Percentiles rank a stretch among this genome's conserved stretches.
phyloP scores from a whole-genome alignment of 257 asterid genomes.

The Solanum dulcamara region DNA sequence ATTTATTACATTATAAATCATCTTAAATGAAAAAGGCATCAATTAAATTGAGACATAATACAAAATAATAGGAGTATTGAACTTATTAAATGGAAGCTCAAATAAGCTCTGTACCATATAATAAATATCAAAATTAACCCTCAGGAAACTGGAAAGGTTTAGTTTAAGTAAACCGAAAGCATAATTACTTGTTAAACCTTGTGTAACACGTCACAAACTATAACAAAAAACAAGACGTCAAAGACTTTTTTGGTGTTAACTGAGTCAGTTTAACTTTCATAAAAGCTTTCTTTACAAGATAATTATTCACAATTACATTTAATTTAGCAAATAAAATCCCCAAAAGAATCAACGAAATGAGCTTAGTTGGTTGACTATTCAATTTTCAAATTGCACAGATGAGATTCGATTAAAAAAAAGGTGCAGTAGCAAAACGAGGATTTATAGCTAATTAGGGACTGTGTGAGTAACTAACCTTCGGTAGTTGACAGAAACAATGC shows the following conservation, averaged over 20 bases:
- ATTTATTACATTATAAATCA: background rate
- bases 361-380: background rate
- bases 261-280: background rate
- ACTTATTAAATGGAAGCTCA: background rate
- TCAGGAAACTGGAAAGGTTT: background rate
- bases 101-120: background rate
- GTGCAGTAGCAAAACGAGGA: background rate
- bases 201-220: background rate
- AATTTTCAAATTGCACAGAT: too few species aligned
- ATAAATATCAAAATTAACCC: background rate
- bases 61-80: background rate
- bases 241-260: background rate
- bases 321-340: background rate
- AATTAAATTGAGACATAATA: background rate
- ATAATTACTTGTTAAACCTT: background rate
- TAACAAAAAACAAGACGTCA: background rate
- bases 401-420: too few species aligned
- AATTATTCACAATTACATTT: background rate
- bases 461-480: conserved; percentile 27
- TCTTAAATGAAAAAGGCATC: background rate
- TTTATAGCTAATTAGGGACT: background rate
- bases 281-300: background rate
- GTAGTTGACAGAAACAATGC: conserved; percentile 46
- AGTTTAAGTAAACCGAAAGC: background rate
- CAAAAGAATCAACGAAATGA: background rate